These are phyloP conservation scores for Phanerodontia chrysosporium DNA, from an alignment of 768 basidiomycete species.

Conservation along the genomic window DNA sequence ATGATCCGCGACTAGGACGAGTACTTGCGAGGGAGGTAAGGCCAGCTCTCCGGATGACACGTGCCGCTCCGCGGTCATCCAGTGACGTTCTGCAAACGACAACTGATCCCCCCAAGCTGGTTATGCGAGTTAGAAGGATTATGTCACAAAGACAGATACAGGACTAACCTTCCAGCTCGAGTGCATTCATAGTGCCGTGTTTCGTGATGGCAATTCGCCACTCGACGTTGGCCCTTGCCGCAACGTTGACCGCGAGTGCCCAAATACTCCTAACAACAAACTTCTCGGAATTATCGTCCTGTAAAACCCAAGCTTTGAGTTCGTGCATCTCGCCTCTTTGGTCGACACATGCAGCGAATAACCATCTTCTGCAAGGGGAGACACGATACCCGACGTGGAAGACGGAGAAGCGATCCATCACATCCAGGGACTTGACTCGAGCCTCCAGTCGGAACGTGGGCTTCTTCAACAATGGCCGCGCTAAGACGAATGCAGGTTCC, in stretches of 20 bases:
- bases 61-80: too few species aligned
- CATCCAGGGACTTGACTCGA: conserved; percentile 41
- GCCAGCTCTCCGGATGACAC: too few species aligned
- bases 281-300: conserved; percentile 36
- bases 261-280: conserved; percentile 61
- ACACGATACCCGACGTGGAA: conserved; percentile 75
- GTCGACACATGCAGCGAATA: conserved; percentile 70
- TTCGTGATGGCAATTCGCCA: conserved; percentile 78
- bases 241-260: conserved; percentile 62
- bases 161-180: conserved; percentile 65
- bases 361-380: conserved; percentile 69
- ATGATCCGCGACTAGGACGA: conserved; percentile 55
- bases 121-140: conserved; percentile 38
- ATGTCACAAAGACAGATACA: too few species aligned
- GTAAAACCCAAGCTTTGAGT: conserved; percentile 60
- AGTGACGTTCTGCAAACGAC: conserved; percentile 33
- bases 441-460: conserved; percentile 37
- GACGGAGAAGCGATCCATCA: conserved; percentile 54
- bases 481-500: conserved; percentile 62
- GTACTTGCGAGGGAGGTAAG: conserved; percentile 54
- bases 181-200: conserved; percentile 52
- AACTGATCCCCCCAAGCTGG: conserved; percentile 68
- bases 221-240: conserved; percentile 64
- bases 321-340: conserved; percentile 76
- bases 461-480: conserved; percentile 26